A percentile compares a stretch with the other conserved stretches of the same genome.
Evolutionary conservation across 2,329 filamentous ascomycete species (phyloP).

Genomic region (Pyrenochaeta sp.): DNA sequence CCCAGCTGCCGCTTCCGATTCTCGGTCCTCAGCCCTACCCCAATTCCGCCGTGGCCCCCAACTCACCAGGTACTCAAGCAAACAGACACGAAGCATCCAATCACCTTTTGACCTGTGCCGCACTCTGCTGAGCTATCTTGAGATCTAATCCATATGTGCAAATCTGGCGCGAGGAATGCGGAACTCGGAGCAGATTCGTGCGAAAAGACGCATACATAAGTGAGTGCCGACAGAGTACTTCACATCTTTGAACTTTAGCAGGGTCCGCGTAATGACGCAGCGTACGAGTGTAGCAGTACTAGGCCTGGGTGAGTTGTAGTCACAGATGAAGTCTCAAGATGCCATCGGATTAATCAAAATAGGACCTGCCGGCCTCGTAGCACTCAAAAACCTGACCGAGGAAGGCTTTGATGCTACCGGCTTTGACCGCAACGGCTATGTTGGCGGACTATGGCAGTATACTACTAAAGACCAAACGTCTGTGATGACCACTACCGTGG

Average conservation of each 20-base stretch:
- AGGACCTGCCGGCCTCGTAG: conserved; percentile 24
- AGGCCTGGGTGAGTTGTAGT: conserved; percentile 13
- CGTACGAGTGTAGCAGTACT: conserved; percentile 16
- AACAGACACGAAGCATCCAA: not conserved
- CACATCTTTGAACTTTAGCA: not conserved
- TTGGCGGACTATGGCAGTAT: conserved; percentile 36
- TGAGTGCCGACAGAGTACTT: not conserved
- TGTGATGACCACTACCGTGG: conserved; percentile 27
- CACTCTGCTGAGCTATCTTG: not conserved
- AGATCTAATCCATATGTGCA: not conserved
- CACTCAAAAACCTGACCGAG: conserved; percentile 29
- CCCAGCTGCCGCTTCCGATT: not conserved
- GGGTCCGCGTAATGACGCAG: conserved; percentile 1
- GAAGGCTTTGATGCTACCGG: conserved; percentile 30
- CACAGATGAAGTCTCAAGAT: not conserved
- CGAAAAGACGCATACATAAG: not conserved
- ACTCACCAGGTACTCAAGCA: not conserved
- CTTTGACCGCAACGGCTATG: conserved; percentile 29
- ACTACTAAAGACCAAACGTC: conserved; percentile 30
- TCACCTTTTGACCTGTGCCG: not conserved
- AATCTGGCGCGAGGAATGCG: not conserved
- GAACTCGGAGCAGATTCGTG: not conserved
- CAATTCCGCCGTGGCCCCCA: not conserved
- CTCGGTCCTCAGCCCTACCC: not conserved
- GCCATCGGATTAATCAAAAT: not conserved